Percentiles rank a stretch among this genome's conserved stretches.
Evolutionary conservation across 257 asterid genomes (phyloP).

Genomic region (Fraxinus excelsior): DNA sequence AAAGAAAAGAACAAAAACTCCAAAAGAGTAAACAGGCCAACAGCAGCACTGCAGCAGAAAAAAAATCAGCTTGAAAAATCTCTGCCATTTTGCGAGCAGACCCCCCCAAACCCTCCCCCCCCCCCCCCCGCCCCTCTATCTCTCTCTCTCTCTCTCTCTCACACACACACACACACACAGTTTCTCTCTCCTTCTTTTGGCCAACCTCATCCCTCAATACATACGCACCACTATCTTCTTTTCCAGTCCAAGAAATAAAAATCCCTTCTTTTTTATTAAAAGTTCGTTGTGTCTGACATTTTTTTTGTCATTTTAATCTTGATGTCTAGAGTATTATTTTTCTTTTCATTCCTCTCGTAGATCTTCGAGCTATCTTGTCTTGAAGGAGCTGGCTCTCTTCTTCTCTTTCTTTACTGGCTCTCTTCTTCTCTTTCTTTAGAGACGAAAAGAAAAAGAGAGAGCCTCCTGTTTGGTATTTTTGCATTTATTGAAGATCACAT

Average conservation of each 20-base stretch:
- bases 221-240: neutral
- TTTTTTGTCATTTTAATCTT: neutral
- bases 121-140: neutral
- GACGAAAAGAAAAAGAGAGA: slow-evolving; percentile 17
- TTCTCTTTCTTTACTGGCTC: slow-evolving; percentile 28
- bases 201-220: neutral
- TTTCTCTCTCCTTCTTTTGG: neutral
- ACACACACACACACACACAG: neutral
- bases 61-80: slow-evolving; percentile 12
- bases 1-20: neutral
- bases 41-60: neutral
- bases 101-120: neutral
- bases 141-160: neutral
- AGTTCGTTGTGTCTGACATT: neutral
- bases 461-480: neutral
- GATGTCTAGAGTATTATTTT: neutral
- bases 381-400: slow-evolving; percentile 23
- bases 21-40: neutral
- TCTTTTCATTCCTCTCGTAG: neutral
- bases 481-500: neutral
- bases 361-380: neutral
- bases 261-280: neutral
- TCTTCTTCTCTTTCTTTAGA: slow-evolving; percentile 25
- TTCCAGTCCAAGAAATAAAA: neutral
- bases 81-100: slow-evolving; percentile 1